Evolutionary conservation across 2,329 filamentous ascomycete genomes (phyloP).

Genomic region (Colletotrichum truncatum): DNA sequence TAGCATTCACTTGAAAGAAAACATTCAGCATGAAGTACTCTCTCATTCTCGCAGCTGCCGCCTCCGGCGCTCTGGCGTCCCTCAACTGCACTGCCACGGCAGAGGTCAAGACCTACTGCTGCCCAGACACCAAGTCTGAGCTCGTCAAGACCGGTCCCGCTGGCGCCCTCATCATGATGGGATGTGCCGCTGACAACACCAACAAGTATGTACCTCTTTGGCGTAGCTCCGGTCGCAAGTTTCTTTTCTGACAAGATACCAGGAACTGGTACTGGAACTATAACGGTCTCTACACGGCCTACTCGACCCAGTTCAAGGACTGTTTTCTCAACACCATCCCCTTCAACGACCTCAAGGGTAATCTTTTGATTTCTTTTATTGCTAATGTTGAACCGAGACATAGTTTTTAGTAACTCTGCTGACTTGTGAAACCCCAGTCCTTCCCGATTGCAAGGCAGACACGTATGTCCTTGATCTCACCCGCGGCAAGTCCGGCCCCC

Average conservation of each 20-base stretch:
- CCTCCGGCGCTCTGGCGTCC: constrained; percentile 23
- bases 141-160: constrained; percentile 28
- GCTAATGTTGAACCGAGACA: not conserved
- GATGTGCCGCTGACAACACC: constrained; percentile 28
- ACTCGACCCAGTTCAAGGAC: constrained; percentile 28
- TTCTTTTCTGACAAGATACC: not conserved
- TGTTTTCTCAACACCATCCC: constrained; percentile 27
- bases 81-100: constrained; percentile 30
- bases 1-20: accelerated
- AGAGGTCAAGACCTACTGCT: constrained; percentile 30
- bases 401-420: not conserved
- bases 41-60: not conserved
- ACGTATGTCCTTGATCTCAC: constrained; percentile 30
- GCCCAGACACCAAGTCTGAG: constrained; percentile 28
- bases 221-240: not conserved
- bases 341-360: constrained; percentile 29
- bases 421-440: not conserved
- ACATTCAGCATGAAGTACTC: constrained; percentile 6
- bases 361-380: not conserved
- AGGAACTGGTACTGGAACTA: constrained; percentile 32
- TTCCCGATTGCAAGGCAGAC: constrained; percentile 29
- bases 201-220: constrained; percentile 12
- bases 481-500: constrained; percentile 25
- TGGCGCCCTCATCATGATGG: constrained; percentile 26
- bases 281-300: constrained; percentile 31